Evolutionary conservation across 179 eudicot species (phyloP), one percentile per base, ranked within the genome.

Genomic region (Heliamphora pulchella): DNA sequence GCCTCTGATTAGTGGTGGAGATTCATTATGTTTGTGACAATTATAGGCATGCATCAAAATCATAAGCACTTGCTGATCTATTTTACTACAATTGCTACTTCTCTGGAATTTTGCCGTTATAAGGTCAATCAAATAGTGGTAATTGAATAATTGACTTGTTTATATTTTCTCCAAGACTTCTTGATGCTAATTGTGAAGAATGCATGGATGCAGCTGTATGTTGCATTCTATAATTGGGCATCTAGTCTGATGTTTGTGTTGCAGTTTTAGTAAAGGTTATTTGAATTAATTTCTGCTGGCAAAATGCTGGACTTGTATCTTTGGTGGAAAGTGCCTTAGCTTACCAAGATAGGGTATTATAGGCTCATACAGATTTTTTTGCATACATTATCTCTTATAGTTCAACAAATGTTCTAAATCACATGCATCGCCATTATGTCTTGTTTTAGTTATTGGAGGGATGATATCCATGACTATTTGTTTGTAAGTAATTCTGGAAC

Each of bases 111-210:
- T 65, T 31, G 5, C 3, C 8, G 3, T 31, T 59, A 15, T 59
- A 59, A 59, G 64, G 20, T 59, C 20, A 59, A 65, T 31, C 31
- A 65, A 22, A 7, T 31, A 15, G 44, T 61, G 65, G 2, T 22
- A 31, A 22, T 15, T 65, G 44, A 65, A 65, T 43, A 65, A 20
- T 13, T 14, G 31, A 65, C 44, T 31, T 8, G 7, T 15, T 5
- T 59, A n/a, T 59, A 22, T 22, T 8, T 65, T 65, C 11, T 61
- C 18, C 4, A 8, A 8, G 3, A 4, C 43, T 65, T 65, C 4
- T 65, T 65, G 44, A 65, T 65, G 69, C 69, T 65, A 65, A 65
- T 65, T 31, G 43, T 55, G 77, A 14, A 54, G n/a, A 72, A 51
- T 22, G 62, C 14, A 55, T 53, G 18, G 44, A 54, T 74, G 53